These are phyloP conservation scores for Platanus orientalis DNA, from an alignment of 164 flowering plant species.

Conservation along the genomic window DNA sequence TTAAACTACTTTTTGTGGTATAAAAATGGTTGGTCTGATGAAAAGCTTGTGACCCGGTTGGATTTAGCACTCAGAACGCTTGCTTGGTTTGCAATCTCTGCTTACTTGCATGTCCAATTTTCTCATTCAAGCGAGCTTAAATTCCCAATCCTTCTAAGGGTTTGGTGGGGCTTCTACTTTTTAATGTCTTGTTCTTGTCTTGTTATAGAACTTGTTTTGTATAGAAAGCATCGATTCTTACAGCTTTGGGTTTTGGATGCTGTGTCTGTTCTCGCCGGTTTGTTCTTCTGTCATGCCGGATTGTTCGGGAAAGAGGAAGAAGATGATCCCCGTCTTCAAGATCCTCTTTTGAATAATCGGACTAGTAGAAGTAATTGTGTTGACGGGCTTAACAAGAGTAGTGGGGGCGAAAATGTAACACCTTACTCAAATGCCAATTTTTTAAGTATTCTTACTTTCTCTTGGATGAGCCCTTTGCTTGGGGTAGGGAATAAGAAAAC, in stretches of 20 bases:
- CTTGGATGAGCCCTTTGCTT: conserved; percentile 59
- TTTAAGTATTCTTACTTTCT: conserved; percentile 47
- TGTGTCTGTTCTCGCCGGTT: conserved; percentile 37
- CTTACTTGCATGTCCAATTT: conserved; percentile 34
- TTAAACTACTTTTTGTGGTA: conserved; percentile 17
- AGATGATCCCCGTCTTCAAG: conserved; percentile 29
- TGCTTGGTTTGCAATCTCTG: conserved; percentile 27
- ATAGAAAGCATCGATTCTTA: conserved; percentile 13
- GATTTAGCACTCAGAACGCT: conserved; percentile 25
- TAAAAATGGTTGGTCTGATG: conserved; percentile 26
- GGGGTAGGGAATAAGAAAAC: conserved; percentile 48
- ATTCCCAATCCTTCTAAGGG: conserved; percentile 41
- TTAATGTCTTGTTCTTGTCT: conserved; percentile 41
- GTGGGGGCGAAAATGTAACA: conserved; percentile 33
- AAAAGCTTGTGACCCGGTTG: conserved; percentile 12
- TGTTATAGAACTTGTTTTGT: conserved; percentile 35
- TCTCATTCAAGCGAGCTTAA: conserved; percentile 24
- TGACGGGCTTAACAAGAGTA: conserved; percentile 21
- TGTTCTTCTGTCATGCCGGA: conserved; percentile 49
- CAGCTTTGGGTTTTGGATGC: conserved; percentile 39
- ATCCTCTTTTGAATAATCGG: conserved; percentile 54
- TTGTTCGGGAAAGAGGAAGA: conserved; percentile 25
- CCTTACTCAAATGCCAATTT: conserved; percentile 47
- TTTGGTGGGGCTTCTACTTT: conserved; percentile 56
- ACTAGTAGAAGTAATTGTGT: conserved; percentile 11